Conservation (phyloP, 345 rosid species). For the Arabidopsis thaliana region DNA sequence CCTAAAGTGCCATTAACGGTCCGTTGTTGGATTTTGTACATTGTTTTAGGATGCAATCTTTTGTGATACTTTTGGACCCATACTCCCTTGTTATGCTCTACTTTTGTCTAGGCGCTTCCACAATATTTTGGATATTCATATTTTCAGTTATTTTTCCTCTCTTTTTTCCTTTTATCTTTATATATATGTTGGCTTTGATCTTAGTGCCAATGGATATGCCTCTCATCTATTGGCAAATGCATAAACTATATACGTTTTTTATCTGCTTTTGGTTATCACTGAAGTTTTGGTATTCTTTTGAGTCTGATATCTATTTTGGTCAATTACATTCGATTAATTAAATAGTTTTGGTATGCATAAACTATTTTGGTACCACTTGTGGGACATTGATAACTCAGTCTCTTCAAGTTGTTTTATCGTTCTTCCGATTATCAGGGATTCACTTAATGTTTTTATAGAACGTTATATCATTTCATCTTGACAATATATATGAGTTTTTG, state of each 20-base stretch:
- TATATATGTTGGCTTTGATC: conserved; percentile 3
- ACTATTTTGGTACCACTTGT: not conserved
- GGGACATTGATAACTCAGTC: too few relatives aligned
- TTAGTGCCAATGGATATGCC: not conserved
- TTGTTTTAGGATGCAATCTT: conserved; percentile 23
- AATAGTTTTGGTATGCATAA: too few relatives aligned
- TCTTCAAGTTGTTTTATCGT: too few relatives aligned
- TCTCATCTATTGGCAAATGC: not conserved
- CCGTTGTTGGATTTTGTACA: conserved; percentile 23
- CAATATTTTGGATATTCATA: not conserved
- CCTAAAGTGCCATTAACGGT: conserved; percentile 30
- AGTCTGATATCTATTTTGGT: not conserved
- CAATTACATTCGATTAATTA: not conserved
- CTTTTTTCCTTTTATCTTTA: not conserved
- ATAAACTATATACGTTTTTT: not conserved
- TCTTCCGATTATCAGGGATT: too few relatives aligned
- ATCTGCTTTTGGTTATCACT: too few relatives aligned
- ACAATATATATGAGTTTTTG: too few relatives aligned
- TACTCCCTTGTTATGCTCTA: conserved; percentile 25
- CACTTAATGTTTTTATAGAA: too few relatives aligned
- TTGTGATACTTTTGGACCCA: not conserved
- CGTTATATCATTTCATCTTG: too few relatives aligned
- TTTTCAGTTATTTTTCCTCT: not conserved
- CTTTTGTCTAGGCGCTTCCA: conserved; percentile 4
- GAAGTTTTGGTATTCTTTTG: not conserved